Evolutionary conservation across 1,139 yeast species (phyloP).

Genomic region (Kodamaea arcana): DNA sequence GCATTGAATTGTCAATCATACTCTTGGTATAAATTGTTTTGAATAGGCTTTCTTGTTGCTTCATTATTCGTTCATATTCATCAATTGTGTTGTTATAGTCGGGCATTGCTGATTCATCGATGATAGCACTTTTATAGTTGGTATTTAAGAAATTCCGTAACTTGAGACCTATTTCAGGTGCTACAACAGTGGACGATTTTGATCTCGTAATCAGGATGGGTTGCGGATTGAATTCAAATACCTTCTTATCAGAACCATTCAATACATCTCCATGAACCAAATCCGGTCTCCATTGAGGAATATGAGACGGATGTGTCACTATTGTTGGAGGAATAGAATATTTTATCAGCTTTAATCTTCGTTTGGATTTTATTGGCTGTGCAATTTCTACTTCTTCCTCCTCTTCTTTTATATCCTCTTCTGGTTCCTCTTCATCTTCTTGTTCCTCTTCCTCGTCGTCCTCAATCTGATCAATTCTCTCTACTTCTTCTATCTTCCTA

Average conservation of each 20-base stretch:
- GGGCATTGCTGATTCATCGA: constrained; percentile 32
- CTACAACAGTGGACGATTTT: constrained; percentile 16
- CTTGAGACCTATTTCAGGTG: constrained; percentile 31
- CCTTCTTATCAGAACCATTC: constrained; percentile 39
- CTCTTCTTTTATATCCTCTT: constrained; percentile 11
- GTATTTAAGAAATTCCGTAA: constrained; percentile 52
- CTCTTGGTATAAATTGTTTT: constrained; percentile 29
- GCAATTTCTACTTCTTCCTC: constrained; percentile 10
- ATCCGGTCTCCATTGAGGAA: constrained; percentile 57
- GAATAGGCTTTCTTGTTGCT: constrained; percentile 31
- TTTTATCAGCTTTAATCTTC: constrained; percentile 40
- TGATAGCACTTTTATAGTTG: constrained; percentile 41
- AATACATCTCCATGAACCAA: constrained; percentile 35
- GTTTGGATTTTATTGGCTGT: constrained; percentile 5
- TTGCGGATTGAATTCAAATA: constrained; percentile 28
- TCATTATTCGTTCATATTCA: constrained; percentile 30
- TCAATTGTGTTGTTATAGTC: constrained; percentile 33
- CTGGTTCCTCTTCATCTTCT: constrained; percentile 6
- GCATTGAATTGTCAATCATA: constrained; percentile 33
- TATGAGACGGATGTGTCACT: constrained; percentile 77
- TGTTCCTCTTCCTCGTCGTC: constrained; percentile 2
- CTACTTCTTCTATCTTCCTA: constrained; percentile 1
- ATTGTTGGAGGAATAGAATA: constrained; percentile 54
- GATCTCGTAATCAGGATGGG: constrained; percentile 24
- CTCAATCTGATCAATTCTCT: constrained; percentile 1